Evolutionary conservation across 116 monocot genomes (phyloP).

Genomic region (Posidonia oceanica): DNA sequence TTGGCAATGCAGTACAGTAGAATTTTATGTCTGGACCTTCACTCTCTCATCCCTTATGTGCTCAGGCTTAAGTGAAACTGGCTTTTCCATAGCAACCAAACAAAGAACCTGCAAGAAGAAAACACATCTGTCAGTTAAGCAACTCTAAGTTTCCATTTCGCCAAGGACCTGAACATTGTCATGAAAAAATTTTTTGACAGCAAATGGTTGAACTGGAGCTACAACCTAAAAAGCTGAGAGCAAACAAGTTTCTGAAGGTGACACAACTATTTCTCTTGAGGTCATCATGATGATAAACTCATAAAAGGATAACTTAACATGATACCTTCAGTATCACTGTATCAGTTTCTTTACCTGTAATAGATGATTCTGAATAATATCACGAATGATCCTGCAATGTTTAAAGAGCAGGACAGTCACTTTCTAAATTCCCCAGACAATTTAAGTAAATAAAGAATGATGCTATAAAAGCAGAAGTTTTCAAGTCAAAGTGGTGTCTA

Average conservation of each 20-base stretch:
- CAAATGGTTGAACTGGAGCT: neutral
- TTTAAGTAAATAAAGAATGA: too few species aligned
- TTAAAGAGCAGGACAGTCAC: too few species aligned
- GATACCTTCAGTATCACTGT: too few species aligned
- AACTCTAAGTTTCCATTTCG: neutral
- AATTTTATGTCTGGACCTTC: slow-evolving; percentile 37
- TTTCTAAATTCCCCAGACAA: too few species aligned
- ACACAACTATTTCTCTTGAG: neutral
- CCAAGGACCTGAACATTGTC: neutral
- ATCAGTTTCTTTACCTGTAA: slow-evolving; percentile 45
- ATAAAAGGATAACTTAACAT: too few species aligned
- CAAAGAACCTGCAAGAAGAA: slow-evolving; percentile 68
- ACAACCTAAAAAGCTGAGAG: neutral
- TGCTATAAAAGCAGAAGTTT: too few species aligned
- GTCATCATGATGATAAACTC: too few species aligned
- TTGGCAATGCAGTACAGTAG: neutral
- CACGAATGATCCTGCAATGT: too few species aligned
- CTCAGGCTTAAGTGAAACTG: slow-evolving; percentile 94
- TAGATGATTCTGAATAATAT: too few species aligned
- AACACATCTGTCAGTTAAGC: neutral
- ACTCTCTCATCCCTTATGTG: slow-evolving; percentile 97
- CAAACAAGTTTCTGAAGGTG: neutral
- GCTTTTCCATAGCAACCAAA: slow-evolving; percentile 98
- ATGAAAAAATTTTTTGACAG: neutral
- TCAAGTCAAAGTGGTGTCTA: too few species aligned